phyloP scores from a whole-genome alignment of 192 early-diverging fungal species.

The Coemansia erecta region DNA sequence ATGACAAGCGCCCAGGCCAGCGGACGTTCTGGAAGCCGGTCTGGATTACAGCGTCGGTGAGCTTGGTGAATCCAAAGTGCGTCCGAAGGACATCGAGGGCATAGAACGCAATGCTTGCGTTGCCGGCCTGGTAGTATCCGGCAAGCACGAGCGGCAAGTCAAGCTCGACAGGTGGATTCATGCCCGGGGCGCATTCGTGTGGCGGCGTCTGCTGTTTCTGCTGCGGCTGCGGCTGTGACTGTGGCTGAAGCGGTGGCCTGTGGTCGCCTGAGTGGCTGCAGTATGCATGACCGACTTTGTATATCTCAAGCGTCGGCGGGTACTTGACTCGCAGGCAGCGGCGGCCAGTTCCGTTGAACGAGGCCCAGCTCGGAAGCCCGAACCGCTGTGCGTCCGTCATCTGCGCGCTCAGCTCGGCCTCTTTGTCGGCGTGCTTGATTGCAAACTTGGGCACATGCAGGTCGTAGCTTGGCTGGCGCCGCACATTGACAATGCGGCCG shows the following conservation, averaged over 20 bases:
- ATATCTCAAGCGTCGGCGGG: conserved; percentile 33
- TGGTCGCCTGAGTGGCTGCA: conserved; percentile 3
- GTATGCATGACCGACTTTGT: conserved; percentile 4
- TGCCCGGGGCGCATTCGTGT: no score
- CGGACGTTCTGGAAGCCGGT: conserved; percentile 64
- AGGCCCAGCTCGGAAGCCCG: conserved; percentile 25
- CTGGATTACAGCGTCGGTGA: conserved; percentile 56
- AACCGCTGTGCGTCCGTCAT: not conserved
- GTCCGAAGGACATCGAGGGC: conserved; percentile 57
- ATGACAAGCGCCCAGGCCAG: conserved; percentile 87
- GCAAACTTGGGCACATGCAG: conserved; percentile 36
- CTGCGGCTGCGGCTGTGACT: no score
- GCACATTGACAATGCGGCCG: conserved; percentile 41
- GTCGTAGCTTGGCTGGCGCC: conserved; percentile 38
- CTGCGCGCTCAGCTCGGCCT: not conserved
- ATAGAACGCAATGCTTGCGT: conserved; percentile 71
- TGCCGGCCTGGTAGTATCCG: conserved; percentile 79
- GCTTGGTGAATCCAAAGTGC: conserved; percentile 36
- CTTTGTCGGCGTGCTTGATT: conserved; percentile 6
- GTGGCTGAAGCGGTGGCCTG: conserved; percentile 3
- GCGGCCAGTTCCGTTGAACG: conserved; percentile 37
- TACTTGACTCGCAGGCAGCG: conserved; percentile 46
- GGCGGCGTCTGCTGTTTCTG: not conserved
- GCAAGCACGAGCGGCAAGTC: conserved; percentile 57
- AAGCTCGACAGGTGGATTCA: conserved; percentile 28